phyloP scores from a whole-genome alignment of 78 protist species.

The Pirum gemmata region DNA sequence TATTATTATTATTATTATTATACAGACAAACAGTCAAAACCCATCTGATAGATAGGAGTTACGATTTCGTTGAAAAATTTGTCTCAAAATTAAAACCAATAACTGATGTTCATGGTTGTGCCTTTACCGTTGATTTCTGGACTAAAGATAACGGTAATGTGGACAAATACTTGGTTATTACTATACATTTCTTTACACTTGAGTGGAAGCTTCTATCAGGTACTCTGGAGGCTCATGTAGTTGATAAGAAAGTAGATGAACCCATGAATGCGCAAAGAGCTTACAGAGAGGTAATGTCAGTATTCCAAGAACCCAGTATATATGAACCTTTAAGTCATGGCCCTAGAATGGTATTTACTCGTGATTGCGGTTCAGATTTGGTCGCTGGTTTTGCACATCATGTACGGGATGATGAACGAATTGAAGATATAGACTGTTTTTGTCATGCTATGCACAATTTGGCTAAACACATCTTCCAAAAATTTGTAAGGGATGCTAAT shows the following conservation, averaged over 20 bases:
- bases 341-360: neutral
- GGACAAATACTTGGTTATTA: neutral
- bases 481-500: neutral
- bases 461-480: neutral
- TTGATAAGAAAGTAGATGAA: neutral
- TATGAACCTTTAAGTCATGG: neutral
- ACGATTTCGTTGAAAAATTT: neutral
- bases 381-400: neutral
- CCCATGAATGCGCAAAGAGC: neutral
- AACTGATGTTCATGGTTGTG: neutral
- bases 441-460: neutral
- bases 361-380: neutral
- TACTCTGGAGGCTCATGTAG: neutral
- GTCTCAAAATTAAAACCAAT: neutral
- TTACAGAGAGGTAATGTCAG: neutral
- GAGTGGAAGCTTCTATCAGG: neutral
- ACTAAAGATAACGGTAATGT: neutral
- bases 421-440: neutral
- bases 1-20: too few species aligned
- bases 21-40: too few species aligned
- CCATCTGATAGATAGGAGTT: too few species aligned
- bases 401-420: neutral
- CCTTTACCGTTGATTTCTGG: conserved; percentile 2
- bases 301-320: neutral
- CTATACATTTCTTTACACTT: neutral